These are phyloP conservation scores for Ajuga reptans DNA, from an alignment of 305 asterid genomes.

Conservation along the genomic window DNA sequence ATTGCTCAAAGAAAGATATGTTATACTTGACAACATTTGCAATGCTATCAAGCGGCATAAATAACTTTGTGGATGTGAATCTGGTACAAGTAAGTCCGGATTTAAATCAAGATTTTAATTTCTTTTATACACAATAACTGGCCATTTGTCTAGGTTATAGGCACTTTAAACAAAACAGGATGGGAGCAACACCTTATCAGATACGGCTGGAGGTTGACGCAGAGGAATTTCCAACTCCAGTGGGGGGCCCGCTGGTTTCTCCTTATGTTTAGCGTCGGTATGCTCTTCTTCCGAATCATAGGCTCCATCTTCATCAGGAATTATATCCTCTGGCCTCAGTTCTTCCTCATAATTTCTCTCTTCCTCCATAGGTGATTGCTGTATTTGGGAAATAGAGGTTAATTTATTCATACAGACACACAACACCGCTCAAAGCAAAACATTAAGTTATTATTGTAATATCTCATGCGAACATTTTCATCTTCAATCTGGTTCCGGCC, in stretches of 20 bases:
- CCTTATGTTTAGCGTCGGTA: constrained; percentile 55
- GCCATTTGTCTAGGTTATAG: too few species aligned
- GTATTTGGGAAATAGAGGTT: constrained; percentile 15
- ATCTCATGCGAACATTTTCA: constrained; percentile 38
- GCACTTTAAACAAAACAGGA: not conserved
- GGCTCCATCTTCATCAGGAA: constrained; percentile 79
- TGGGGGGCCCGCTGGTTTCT: constrained; percentile 87
- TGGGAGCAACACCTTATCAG: constrained; percentile 50
- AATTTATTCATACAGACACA: not conserved
- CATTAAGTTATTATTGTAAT: not conserved
- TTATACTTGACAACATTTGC: too few species aligned
- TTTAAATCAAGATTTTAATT: too few species aligned
- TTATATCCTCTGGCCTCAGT: constrained; percentile 70
- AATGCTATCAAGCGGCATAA: too few species aligned
- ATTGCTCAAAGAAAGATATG: too few species aligned
- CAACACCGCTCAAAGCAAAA: not conserved
- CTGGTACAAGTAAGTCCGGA: too few species aligned
- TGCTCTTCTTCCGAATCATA: constrained; percentile 90
- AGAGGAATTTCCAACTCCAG: constrained; percentile 90
- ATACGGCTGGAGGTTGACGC: constrained; percentile 64
- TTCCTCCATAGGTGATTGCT: constrained; percentile 72
- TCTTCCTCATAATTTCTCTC: constrained; percentile 54
- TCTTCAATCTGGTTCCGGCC: constrained; percentile 56
- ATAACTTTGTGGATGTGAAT: too few species aligned
- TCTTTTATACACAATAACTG: too few species aligned